Percentiles rank a stretch among this genome's conserved stretches.
Evolutionary conservation across 139 green algal species (phyloP).

Genomic region (Chara braunii): DNA sequence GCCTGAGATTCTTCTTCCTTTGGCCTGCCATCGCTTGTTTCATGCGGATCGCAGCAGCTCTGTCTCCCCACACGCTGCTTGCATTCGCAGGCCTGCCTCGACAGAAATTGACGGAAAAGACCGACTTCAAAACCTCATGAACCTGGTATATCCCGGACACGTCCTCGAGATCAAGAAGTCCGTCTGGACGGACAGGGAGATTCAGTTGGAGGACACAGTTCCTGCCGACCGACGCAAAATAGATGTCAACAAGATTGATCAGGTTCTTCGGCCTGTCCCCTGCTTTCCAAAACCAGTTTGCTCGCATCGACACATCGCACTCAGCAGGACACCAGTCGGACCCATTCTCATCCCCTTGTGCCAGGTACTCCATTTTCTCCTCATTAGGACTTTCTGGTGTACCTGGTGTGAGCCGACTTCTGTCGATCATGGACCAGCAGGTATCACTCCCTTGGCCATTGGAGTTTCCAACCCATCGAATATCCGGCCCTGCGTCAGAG

Average conservation of each 20-base stretch:
- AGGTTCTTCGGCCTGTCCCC: not conserved
- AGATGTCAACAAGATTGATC: conserved; percentile 7
- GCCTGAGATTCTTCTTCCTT: too few species aligned
- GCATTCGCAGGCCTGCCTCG: not conserved
- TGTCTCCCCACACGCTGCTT: not conserved
- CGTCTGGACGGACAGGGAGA: not conserved
- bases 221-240: conserved; percentile 6
- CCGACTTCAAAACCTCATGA: not conserved
- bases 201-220: conserved; percentile 7
- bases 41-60: too few species aligned
- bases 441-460: not conserved
- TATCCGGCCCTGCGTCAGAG: conserved; percentile 6
- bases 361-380: too few species aligned
- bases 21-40: too few species aligned
- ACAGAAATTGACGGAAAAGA: not conserved
- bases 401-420: too few species aligned
- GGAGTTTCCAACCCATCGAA: conserved; percentile 17
- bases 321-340: conserved; percentile 3
- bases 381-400: too few species aligned
- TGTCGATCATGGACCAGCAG: conserved; percentile 5
- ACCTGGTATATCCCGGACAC: not conserved
- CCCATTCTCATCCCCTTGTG: not conserved
- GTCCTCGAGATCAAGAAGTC: not conserved
- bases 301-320: conserved; percentile 12
- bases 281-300: conserved; percentile 9